Percentiles rank a stretch among this genome's conserved stretches.
These are phyloP conservation scores for Diplosphaera chodatii DNA, from an alignment of 139 green algal species.

Conservation along the genomic window DNA sequence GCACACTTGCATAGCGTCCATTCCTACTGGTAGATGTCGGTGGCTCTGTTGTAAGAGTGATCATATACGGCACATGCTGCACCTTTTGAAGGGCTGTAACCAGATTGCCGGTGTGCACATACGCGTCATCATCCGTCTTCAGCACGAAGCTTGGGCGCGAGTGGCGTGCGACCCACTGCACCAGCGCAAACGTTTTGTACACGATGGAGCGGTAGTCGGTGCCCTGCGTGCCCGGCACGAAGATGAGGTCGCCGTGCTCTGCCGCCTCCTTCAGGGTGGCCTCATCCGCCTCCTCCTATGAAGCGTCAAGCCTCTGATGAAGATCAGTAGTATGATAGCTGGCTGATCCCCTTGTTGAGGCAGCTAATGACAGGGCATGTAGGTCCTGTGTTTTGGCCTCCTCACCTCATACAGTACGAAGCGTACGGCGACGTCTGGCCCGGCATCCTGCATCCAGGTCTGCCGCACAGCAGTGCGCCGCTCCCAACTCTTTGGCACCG, in stretches of 20 bases:
- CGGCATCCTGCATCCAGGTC: slow-evolving; percentile 12
- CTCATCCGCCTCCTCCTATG: slow-evolving; percentile 1
- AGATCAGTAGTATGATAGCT: too few species aligned
- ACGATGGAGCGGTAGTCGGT: slow-evolving; percentile 21
- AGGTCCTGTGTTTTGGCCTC: too few species aligned
- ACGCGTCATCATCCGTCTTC: slow-evolving; percentile 6
- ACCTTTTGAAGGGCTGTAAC: neutral
- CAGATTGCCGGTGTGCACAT: neutral
- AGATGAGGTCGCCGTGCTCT: slow-evolving; percentile 8
- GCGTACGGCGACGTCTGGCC: slow-evolving; percentile 2
- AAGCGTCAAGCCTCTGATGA: too few species aligned
- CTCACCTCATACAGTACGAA: slow-evolving; percentile 16
- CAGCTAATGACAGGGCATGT: too few species aligned
- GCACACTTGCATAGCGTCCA: too few species aligned
- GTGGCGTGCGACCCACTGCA: slow-evolving; percentile 9
- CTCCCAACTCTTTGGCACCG: neutral
- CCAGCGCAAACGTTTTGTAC: slow-evolving; percentile 16
- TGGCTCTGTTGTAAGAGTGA: too few species aligned
- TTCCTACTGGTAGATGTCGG: too few species aligned
- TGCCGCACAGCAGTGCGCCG: slow-evolving; percentile 4
- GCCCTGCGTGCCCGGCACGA: slow-evolving; percentile 1
- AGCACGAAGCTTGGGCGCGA: slow-evolving; percentile 11
- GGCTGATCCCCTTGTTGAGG: too few species aligned
- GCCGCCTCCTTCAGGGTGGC: slow-evolving; percentile 5
- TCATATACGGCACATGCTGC: too few species aligned